Evolutionary conservation across 2,329 filamentous ascomycete genomes (phyloP).

Genomic region (Tolypocladium inflatum): DNA sequence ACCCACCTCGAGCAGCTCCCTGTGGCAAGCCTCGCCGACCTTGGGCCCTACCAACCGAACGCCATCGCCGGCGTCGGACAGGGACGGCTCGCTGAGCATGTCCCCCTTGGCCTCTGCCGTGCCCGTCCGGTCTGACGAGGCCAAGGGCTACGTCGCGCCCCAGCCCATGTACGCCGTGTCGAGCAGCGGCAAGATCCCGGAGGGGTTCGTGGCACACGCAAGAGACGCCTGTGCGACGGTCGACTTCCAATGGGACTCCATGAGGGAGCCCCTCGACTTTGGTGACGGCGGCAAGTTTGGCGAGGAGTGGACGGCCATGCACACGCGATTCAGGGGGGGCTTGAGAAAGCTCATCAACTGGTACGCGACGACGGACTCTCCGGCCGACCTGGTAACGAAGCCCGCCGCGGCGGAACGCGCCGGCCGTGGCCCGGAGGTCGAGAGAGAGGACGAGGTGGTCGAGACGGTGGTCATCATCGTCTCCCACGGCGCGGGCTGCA

Average conservation of each 20-base stretch:
- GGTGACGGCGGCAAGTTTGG: constrained; percentile 80
- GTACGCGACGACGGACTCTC: constrained; percentile 55
- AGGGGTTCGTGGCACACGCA: constrained; percentile 83
- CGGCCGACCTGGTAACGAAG: constrained; percentile 41
- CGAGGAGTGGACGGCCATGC: constrained; percentile 96
- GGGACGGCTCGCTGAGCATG: constrained; percentile 14
- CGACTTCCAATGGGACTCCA: constrained; percentile 97
- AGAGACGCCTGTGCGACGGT: constrained; percentile 75
- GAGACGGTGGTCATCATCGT: constrained; percentile 80
- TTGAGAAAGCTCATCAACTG: constrained; percentile 72
- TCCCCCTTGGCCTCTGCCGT: constrained; percentile 24
- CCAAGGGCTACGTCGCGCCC: constrained; percentile 60
- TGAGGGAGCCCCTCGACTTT: constrained; percentile 68
- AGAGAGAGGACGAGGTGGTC: constrained; percentile 47
- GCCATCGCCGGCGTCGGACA: constrained; percentile 13
- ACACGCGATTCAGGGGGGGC: constrained; percentile 75
- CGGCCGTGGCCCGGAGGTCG: constrained; percentile 18
- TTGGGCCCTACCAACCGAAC: constrained; percentile 12
- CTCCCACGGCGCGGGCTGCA: constrained; percentile 92
- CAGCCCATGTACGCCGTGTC: constrained; percentile 78
- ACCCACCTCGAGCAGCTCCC: constrained; percentile 13
- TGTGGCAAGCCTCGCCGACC: constrained; percentile 23
- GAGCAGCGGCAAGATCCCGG: constrained; percentile 68
- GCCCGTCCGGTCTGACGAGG: constrained; percentile 16
- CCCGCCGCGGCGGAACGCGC: constrained; percentile 14